phyloP scores from a whole-genome alignment of 441 rosid genomes.

The Metrosideros polymorpha region DNA sequence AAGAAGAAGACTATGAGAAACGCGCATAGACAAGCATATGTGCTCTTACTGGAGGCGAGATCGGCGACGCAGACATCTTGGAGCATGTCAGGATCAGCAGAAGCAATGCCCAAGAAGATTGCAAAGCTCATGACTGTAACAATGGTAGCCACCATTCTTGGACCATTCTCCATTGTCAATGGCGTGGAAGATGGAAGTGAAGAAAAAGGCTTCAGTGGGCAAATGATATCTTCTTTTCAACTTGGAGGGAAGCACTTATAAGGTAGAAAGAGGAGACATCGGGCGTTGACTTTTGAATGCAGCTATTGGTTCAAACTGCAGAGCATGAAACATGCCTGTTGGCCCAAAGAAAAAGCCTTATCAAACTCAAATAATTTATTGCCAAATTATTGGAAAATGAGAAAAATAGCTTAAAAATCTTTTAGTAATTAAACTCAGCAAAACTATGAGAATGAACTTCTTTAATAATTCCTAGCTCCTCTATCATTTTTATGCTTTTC shows the following conservation, averaged over 20 bases:
- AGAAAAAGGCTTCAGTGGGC: neutral
- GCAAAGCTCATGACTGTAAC: constrained; percentile 3
- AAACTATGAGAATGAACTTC: neutral
- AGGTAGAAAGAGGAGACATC: neutral
- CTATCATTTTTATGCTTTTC: neutral
- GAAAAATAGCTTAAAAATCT: neutral
- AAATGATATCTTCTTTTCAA: neutral
- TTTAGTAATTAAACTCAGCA: neutral
- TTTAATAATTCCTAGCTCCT: neutral
- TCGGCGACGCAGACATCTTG: constrained; percentile 63
- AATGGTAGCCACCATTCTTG: constrained; percentile 6
- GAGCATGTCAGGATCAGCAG: constrained; percentile 40
- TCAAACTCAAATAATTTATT: neutral
- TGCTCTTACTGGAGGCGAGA: constrained; percentile 18
- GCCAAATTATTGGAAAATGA: neutral
- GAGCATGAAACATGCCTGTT: constrained; percentile 8
- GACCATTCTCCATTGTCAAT: neutral
- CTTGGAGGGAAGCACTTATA: too few species aligned
- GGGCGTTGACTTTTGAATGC: neutral
- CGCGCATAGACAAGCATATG: neutral
- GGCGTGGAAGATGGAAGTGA: neutral
- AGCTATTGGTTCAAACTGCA: neutral
- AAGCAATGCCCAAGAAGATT: neutral
- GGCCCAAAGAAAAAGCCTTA: neutral
- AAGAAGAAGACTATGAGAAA: neutral